phyloP scores from a whole-genome alignment of 129 eudicot genomes.

The Smallanthus sonchifolius region DNA sequence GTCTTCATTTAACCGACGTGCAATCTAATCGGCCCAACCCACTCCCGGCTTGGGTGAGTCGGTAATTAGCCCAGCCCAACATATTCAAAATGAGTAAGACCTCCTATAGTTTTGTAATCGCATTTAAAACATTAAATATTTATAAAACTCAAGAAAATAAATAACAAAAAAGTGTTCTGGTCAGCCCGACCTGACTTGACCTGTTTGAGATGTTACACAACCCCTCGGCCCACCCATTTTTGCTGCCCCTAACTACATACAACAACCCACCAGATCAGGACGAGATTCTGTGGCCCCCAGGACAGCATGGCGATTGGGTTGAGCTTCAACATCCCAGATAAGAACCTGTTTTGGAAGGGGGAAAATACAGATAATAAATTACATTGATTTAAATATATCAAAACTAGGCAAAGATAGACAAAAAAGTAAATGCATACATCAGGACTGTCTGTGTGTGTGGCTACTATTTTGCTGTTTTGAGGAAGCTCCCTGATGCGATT shows the following conservation, averaged over 20 bases:
- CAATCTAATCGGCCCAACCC: too few species aligned
- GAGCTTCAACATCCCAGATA: slow-evolving; percentile 92
- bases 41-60: too few species aligned
- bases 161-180: background rate
- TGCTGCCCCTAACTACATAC: background rate
- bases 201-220: background rate
- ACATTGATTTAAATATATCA: background rate
- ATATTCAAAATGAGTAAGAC: background rate
- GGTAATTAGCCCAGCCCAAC: too few species aligned
- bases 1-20: too few species aligned
- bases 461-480: slow-evolving; percentile 88
- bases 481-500: slow-evolving; percentile 93
- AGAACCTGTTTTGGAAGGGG: slow-evolving; percentile 46
- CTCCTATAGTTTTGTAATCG: background rate
- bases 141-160: background rate
- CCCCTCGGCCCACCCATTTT: background rate
- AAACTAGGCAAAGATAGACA: background rate
- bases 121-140: background rate
- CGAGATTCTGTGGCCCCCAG: slow-evolving; percentile 66
- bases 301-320: slow-evolving; percentile 74
- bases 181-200: background rate
- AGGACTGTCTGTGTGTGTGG: slow-evolving; percentile 94
- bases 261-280: slow-evolving; percentile 71
- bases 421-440: slow-evolving; percentile 50
- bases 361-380: background rate